Evolutionary conservation across 352 stramenopile species (phyloP), one percentile per base, ranked within the genome.

Genomic region (Globisporangium cylindrosporum): DNA sequence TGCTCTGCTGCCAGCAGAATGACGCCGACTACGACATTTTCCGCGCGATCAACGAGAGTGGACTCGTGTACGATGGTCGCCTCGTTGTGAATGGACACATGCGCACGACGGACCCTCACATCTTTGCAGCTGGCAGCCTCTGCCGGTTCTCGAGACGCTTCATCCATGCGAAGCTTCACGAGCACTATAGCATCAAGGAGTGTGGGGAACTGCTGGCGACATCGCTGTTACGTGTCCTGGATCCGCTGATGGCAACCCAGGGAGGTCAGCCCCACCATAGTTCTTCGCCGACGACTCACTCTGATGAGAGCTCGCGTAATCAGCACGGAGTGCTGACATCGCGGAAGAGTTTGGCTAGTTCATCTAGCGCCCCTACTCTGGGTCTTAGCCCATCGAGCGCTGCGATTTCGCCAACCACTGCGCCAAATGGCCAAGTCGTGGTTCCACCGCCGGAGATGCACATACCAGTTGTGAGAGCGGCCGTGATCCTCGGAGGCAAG

Each of bases 21-120:
- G 92, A 97, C 68, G 82, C 90, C 14, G 89, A 97, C 71, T 79
- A 84, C 18, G 91, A 97, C 73, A 73, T 97, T 1, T 98, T 98
- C 69, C 81, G 81, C 4, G 91, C 91, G 10, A 90, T 97, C 57
- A 97, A 97, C 70, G 89, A 96, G 54, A 91, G 84, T 62, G 93
- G 92, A 7, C 82, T 98, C 36, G 92, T 98, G 24, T 98, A 97
- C 71, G 92, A 98, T 69, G 92, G 92, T 0, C 81, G 90, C 0
- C 81, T 98, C 32, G 92, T 98, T 36, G 92, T 98, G 24, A 91
- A 96, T 66, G 84, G 84, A 15, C 70, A 74, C 41, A 92, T 97
- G 78, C 79, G 81, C 29, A 98, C 93, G 29, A 90, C 89, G 0
- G 93, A 98, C 67, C 71, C 80, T 10, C 68, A 73, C 41, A 86